Evolutionary conservation across 139 green algal genomes (phyloP).

Genomic region (Chlorella sp.): DNA sequence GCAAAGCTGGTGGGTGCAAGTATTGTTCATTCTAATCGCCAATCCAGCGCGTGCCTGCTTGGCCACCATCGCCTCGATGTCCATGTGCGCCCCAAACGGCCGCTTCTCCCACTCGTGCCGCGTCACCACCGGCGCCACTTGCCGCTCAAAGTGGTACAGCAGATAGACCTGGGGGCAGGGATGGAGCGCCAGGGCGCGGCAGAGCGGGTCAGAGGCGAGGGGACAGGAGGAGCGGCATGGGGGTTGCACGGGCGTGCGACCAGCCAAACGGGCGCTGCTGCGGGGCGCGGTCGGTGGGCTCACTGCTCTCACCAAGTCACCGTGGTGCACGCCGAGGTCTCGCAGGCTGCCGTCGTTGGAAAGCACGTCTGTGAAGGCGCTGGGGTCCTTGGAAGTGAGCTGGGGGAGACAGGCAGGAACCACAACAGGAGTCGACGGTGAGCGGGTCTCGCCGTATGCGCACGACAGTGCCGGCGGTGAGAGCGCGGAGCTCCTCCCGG

Average conservation of each 20-base stretch:
- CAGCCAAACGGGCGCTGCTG: background rate
- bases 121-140: slow-evolving; percentile 58
- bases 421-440: too few relatives aligned
- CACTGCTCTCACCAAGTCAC: slow-evolving; percentile 56
- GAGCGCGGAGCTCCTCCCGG: too few relatives aligned
- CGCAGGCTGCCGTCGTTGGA: slow-evolving; percentile 20
- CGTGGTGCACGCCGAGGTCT: slow-evolving; percentile 58
- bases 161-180: slow-evolving; percentile 57
- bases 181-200: background rate
- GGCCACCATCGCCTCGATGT: slow-evolving; percentile 84
- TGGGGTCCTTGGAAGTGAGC: slow-evolving; percentile 45
- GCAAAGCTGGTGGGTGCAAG: too few relatives aligned
- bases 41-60: too few relatives aligned
- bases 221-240: background rate
- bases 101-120: slow-evolving; percentile 45
- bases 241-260: background rate
- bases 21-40: too few relatives aligned
- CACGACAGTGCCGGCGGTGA: too few relatives aligned
- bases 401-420: background rate
- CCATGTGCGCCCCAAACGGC: slow-evolving; percentile 73
- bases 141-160: slow-evolving; percentile 70
- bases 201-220: background rate
- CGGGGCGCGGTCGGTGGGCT: background rate
- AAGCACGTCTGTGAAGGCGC: slow-evolving; percentile 52
- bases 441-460: too few relatives aligned